These are phyloP conservation scores for Botrytis tulipae DNA, from an alignment of 2,329 filamentous ascomycete genomes.

Conservation along the genomic window DNA sequence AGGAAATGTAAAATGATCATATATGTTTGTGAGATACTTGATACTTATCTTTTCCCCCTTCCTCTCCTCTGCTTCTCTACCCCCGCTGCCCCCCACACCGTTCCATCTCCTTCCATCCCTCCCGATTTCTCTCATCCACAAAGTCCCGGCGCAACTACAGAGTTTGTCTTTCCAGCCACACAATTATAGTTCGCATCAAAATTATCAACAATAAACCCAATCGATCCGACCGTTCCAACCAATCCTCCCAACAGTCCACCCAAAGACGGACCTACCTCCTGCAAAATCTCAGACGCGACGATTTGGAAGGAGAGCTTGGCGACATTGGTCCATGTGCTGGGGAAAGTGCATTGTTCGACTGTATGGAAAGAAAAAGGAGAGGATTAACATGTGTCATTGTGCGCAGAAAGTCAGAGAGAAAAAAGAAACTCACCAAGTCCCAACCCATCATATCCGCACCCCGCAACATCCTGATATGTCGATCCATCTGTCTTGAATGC, in stretches of 20 bases:
- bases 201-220: not conserved
- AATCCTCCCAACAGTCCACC: not conserved
- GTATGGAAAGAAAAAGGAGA: too few relatives aligned
- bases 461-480: not conserved
- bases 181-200: not conserved
- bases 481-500: not conserved
- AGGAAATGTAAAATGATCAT: too few relatives aligned
- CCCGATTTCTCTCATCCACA: not conserved
- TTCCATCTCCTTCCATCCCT: not conserved
- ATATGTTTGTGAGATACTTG: too few relatives aligned
- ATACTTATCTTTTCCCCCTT: fast-evolving
- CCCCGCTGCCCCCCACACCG: too few relatives aligned
- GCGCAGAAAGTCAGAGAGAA: too few relatives aligned
- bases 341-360: not conserved
- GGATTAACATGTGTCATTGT: too few relatives aligned
- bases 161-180: not conserved
- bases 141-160: not conserved
- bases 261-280: not conserved
- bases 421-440: not conserved
- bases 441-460: not conserved
- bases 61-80: too few relatives aligned
- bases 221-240: not conserved
- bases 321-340: not conserved
- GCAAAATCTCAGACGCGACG: not conserved
- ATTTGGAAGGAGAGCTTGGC: not conserved